Evolutionary conservation across 1,284 basidiomycete species (phyloP).

Genomic region (Exsudoporus floridanus): DNA sequence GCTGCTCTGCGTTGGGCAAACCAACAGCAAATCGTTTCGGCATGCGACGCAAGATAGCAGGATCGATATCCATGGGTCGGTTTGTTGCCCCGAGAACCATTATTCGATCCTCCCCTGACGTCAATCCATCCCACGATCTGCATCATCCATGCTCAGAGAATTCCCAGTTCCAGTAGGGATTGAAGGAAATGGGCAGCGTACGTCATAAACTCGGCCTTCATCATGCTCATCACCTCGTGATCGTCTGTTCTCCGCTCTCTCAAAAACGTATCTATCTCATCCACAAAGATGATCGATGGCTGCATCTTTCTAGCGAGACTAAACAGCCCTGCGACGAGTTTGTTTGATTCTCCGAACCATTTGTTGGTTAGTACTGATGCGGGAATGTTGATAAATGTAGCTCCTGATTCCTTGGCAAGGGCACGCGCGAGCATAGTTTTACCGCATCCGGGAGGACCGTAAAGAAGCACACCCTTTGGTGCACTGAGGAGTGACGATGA

Average conservation of each 20-base stretch:
- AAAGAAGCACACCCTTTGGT: conserved; percentile 81
- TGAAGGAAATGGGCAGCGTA: conserved; percentile 41
- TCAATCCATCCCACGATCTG: conserved; percentile 96
- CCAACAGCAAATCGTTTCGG: conserved; percentile 95
- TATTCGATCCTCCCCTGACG: conserved; percentile 81
- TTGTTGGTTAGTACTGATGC: conserved; percentile 82
- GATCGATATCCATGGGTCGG: conserved; percentile 92
- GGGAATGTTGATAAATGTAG: conserved; percentile 93
- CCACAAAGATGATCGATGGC: conserved; percentile 92
- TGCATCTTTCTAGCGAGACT: conserved; percentile 79
- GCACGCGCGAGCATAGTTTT: conserved; percentile 97
- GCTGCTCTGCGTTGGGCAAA: conserved; percentile 80
- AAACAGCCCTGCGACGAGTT: conserved; percentile 93
- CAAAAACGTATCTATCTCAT: conserved; percentile 96
- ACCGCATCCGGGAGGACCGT: conserved; percentile 90
- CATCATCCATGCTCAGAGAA: neutral
- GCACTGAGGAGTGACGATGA: conserved; percentile 71
- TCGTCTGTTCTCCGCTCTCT: conserved; percentile 85
- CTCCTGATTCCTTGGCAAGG: conserved; percentile 93
- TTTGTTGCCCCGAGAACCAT: conserved; percentile 96
- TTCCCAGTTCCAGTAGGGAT: neutral
- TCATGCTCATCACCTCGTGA: conserved; percentile 98
- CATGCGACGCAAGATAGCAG: conserved; percentile 94
- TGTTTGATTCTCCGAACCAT: conserved; percentile 99
- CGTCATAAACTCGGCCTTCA: conserved; percentile 99